These are phyloP conservation scores for Talaromyces atroroseus DNA, from an alignment of 2,329 filamentous ascomycete genomes.

Conservation along the genomic window DNA sequence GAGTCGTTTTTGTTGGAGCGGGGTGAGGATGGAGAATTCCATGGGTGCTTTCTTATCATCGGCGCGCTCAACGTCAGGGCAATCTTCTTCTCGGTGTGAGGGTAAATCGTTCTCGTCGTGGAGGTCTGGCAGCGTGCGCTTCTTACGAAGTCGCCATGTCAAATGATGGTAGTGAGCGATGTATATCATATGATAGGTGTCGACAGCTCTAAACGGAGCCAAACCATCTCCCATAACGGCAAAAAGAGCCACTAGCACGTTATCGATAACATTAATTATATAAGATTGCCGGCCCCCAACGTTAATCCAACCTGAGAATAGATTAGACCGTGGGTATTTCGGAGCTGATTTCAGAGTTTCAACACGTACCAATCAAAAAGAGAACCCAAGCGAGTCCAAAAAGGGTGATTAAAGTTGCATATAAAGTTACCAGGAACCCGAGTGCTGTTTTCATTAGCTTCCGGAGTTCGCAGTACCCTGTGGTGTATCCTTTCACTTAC, in stretches of 20 bases:
- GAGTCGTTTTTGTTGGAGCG: conserved; percentile 62
- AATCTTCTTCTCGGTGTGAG: conserved; percentile 35
- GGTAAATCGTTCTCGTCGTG: conserved; percentile 67
- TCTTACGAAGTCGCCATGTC: conserved; percentile 61
- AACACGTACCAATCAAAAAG: conserved; percentile 66
- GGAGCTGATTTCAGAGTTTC: not conserved
- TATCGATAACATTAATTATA: conserved; percentile 64
- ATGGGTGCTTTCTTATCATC: conserved; percentile 43
- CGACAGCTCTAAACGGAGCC: conserved; percentile 68
- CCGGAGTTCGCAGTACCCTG: not conserved
- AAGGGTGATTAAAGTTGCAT: conserved; percentile 74
- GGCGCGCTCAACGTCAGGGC: conserved; percentile 40
- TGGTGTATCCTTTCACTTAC: conserved; percentile 38
- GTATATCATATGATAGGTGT: conserved; percentile 84
- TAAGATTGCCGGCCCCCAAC: conserved; percentile 68
- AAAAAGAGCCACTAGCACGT: conserved; percentile 65
- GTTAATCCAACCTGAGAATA: conserved; percentile 64
- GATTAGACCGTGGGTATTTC: not conserved
- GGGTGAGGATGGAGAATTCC: conserved; percentile 59
- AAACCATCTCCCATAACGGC: conserved; percentile 65
- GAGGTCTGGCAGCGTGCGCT: conserved; percentile 57
- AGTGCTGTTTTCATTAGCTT: conserved; percentile 47
- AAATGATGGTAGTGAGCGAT: conserved; percentile 66
- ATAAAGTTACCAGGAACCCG: conserved; percentile 77
- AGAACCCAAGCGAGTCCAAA: conserved; percentile 86